Evolutionary conservation across 805 yeast species (phyloP), one percentile per base, ranked within the genome.

Genomic region (Sugiyamaella chiloensis): DNA sequence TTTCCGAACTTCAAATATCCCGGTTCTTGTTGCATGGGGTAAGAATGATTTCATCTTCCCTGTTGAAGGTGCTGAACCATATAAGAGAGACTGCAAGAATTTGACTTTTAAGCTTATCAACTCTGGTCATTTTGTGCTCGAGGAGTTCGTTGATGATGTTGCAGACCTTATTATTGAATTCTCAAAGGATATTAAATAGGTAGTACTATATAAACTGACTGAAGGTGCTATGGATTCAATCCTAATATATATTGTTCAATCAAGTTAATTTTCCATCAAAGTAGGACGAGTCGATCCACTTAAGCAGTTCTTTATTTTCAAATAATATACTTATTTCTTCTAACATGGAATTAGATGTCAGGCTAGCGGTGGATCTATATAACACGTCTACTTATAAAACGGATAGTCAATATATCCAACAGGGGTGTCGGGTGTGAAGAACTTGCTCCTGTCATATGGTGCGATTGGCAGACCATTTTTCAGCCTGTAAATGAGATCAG

Each of bases 401-500:
- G n/a, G n/a, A n/a, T 47, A 47, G 23, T 47, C 50, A 3, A 42
- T 41, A 27, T 47, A 47, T 5, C 50, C 50, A 5, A 26, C 31
- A 12, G 41, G n/a, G 29, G 36, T 3, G n/a, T 11, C 7, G 29
- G 12, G 23, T 14, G 48, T 32, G 42, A 78, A 80, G 63, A 80
- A 80, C 6, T 75, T 69, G 16, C 55, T 50, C 57, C 82, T 69
- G 58, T 78, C 69, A 56, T 78, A 80, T 26, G 62, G 53, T 48
- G 66, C 67, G 47, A 78, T 60, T 35, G 70, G 69, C 30, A 60
- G 44, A 24, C 72, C 72, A 21, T 72, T 61, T 51, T 67, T 62
- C 34, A 79, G 47, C 51, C 80, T 65, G 16, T 64, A 55, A 16
- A 71, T 73, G 27, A 80, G 58, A 57, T 80, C 85, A 1, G 84